Evolutionary conservation across 2,329 filamentous ascomycete genomes (phyloP).

Genomic region (Tolypocladium endophyticum): DNA sequence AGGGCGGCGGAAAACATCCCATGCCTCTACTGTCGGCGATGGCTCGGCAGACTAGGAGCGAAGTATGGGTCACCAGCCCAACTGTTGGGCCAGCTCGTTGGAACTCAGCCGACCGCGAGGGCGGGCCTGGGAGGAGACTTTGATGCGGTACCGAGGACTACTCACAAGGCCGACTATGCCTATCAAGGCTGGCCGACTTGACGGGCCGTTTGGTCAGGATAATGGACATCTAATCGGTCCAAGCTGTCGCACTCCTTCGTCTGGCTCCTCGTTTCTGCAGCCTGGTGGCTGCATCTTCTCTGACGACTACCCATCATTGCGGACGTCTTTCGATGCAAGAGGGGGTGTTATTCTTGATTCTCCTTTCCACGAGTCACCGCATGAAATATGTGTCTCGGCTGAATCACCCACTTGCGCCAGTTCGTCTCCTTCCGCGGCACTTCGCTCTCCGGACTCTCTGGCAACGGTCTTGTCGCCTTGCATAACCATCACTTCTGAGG

Average conservation of each 20-base stretch:
- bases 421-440: neutral
- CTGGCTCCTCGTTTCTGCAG: neutral
- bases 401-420: neutral
- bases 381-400: neutral
- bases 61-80: neutral
- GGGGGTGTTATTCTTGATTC: neutral
- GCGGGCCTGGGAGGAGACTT: slow-evolving; percentile 6
- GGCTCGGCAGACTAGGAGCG: neutral
- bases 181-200: neutral
- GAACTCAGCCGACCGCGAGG: slow-evolving; percentile 3
- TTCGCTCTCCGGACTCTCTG: neutral
- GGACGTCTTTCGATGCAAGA: neutral
- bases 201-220: neutral
- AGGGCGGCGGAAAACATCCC: neutral
- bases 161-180: slow-evolving; percentile 1
- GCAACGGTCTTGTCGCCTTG: slow-evolving; percentile 27
- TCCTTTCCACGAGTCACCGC: neutral
- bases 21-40: neutral
- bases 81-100: slow-evolving; percentile 4
- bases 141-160: slow-evolving; percentile 7
- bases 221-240: neutral
- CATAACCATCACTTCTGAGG: slow-evolving; percentile 32
- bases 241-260: neutral
- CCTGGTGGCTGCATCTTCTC: neutral
- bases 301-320: neutral